Evolutionary conservation across 805 yeast genomes (phyloP), one percentile per base, ranked within the genome.

Genomic region (Kodamaea kaohsiungensis): DNA sequence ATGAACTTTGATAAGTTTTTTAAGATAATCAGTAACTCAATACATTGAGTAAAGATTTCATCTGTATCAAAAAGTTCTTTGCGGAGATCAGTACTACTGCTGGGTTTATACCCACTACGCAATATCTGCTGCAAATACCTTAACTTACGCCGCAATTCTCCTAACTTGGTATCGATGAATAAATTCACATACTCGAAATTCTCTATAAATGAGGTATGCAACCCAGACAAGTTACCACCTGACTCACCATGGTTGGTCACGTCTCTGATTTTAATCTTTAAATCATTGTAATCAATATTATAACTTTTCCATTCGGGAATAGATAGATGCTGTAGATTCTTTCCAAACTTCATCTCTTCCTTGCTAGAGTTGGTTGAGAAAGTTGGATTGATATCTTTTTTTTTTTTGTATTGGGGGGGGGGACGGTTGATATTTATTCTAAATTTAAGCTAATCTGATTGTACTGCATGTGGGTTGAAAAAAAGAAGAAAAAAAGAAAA

Each of bases 241-340:
- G 27, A 13, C 22, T n/a, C 48, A 10, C 45, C 53, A 15, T 33
- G 13, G 15, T 16, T 19, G 49, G 93, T 87, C 7, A 85, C 83
- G 17, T 68, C 65, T 61, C 86, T 80, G 55, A 92, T 89, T 46
- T 80, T 77, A 3, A 71, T 70, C 69, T 91, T 92, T 54, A 92
- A 67, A 38, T 85, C 89, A 60, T 90, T 87, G 70, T 92, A 92
- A 64, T 90, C 91, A 42, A 92, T 78, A 68, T 92, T 91, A 70
- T 89, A 87, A 57, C 83, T 81, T 62, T 82, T 81, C 98, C 98
- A 92, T 72, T 89, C 95, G 1, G 92, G 91, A 19, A 91, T 88
- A 10, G 96, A 88, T 61, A 90, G 79, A 59, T 82, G 84, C 51
- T 81, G 75, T 18, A 92, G 78, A 63, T 88, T 91, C 43, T 83